Evolutionary conservation across 495 filamentous ascomycete species (phyloP).

Genomic region (Aspergillus ellipticus): DNA sequence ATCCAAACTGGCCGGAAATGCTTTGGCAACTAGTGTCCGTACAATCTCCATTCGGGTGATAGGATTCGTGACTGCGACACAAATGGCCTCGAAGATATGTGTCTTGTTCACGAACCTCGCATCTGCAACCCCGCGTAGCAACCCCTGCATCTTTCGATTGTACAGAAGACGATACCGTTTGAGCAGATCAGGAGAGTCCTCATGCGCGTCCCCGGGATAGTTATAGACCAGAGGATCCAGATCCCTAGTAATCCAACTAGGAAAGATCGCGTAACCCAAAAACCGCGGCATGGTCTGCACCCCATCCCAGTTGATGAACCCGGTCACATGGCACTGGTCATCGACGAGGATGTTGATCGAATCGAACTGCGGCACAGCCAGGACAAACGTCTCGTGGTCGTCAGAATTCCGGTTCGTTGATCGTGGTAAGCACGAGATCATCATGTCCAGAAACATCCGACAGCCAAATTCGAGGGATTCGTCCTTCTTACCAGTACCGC

Average conservation of each 20-base stretch:
- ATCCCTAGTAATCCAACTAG: neutral
- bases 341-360: neutral
- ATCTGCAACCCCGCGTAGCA: neutral
- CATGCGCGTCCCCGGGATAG: neutral
- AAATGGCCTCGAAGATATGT: neutral
- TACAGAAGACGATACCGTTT: neutral
- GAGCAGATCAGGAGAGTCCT: neutral
- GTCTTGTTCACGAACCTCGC: neutral
- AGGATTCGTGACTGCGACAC: neutral
- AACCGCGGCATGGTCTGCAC: conserved; percentile 1
- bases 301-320: neutral
- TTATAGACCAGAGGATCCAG: neutral
- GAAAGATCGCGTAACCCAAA: neutral
- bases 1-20: neutral
- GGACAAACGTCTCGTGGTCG: neutral
- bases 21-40: neutral
- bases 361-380: neutral
- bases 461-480: neutral
- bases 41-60: neutral
- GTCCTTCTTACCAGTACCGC: no score
- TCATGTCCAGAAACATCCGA: neutral
- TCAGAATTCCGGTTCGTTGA: neutral
- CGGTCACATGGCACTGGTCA: neutral
- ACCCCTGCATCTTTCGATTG: neutral
- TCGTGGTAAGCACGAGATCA: neutral